Evolutionary conservation across 148 eudicot species (phyloP).

Genomic region (Heliosperma pusillum): DNA sequence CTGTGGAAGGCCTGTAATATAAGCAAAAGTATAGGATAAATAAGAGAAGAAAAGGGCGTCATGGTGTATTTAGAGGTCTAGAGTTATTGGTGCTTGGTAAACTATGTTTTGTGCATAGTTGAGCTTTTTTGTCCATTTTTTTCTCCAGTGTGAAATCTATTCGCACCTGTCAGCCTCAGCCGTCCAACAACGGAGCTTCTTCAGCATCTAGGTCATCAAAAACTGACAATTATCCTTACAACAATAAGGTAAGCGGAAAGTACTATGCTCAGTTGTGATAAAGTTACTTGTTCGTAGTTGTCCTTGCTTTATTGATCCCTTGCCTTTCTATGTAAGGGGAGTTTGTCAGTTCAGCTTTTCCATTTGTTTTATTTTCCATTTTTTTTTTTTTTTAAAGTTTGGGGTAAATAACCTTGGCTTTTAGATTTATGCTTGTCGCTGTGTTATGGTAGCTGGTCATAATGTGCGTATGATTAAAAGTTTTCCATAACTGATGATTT

Average conservation of each 20-base stretch:
- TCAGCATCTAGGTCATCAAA: slow-evolving; percentile 70
- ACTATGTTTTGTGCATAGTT: slow-evolving; percentile 2
- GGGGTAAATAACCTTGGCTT: background rate
- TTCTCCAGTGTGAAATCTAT: slow-evolving; percentile 76
- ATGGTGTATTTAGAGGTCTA: background rate
- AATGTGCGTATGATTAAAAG: background rate
- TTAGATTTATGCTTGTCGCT: background rate
- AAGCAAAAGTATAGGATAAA: background rate
- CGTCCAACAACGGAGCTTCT: slow-evolving; percentile 65
- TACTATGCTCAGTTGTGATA: background rate
- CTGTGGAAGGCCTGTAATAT: background rate
- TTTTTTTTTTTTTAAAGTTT: no score
- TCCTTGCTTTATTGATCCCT: background rate
- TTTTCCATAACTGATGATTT: background rate
- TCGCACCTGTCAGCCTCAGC: slow-evolving; percentile 90
- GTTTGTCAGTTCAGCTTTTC: no score
- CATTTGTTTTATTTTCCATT: no score
- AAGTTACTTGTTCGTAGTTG: background rate
- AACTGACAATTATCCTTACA: slow-evolving; percentile 45
- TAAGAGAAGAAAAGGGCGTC: background rate
- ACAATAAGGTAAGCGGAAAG: slow-evolving; percentile 59
- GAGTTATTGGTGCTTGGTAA: slow-evolving; percentile 3
- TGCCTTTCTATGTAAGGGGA: background rate
- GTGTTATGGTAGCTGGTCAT: background rate
- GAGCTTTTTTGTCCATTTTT: slow-evolving; percentile 10